Base-by-base conservation (phyloP, 108 stramenopile genomes). In the Skeletonema tropicum region DNA sequence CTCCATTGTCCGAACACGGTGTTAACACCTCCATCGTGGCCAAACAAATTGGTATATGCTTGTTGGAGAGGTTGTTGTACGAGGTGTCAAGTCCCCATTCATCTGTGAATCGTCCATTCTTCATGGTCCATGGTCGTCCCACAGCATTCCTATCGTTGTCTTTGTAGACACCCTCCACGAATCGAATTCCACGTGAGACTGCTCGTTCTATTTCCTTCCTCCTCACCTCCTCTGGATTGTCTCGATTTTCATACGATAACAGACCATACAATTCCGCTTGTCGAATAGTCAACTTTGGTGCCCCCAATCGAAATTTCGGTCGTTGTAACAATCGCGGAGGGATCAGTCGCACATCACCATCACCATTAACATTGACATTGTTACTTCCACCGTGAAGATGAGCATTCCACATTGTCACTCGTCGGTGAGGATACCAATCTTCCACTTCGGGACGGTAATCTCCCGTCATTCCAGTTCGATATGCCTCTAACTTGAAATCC, bases 211-310 rank as follows among this genome's bases (percentile, higher is more conserved):
- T 74, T 46, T 61, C 84, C 11, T 66, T 42, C 10, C 30, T 25
- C 14, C 60, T 41, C 39, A 71, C 86, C 19, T 77, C 60, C 9
- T 80, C 69, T 49, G 15, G 48, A 32, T 73, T 19, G 0, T 21
- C 2, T 41, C 39, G 11, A 12, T 41, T 41, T 13, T 64, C 11
- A 66, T 89, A 92, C 19, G 91, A 87, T 9, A 92, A 15, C 0
- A 92, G 68, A 10, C 91, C 89, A 69, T 92, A 88, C 61, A 92
- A 67, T 68, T 92, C 76, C 21, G 91, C 91, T 55, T 77, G 78
- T 12, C 88, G 80, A 5, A 64, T 7, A 5, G 87, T 86, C 41
- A 92, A 48, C 3, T 70, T 62, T 5, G 88, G 86, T 68, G 87
- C 73, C 35, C 83, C 82, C 9, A 80, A 76, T 38, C 91, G 83